phyloP scores from a whole-genome alignment of 108 stramenopile genomes.

The Mediolabrus comicus region DNA sequence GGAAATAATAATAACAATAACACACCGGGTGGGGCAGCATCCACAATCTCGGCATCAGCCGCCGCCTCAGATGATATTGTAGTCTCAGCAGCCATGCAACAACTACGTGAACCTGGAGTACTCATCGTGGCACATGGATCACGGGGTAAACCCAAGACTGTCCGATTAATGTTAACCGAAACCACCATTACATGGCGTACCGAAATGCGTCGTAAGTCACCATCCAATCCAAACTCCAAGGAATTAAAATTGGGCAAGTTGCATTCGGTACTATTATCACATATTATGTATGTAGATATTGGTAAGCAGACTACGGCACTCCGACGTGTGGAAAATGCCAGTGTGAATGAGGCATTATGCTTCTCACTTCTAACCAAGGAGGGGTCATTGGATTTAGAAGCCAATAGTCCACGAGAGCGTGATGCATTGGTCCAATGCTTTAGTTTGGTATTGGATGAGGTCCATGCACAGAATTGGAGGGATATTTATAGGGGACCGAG shows the following conservation, averaged over 20 bases:
- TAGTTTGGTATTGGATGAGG: constrained; percentile 82
- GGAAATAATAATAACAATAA: constrained; percentile 17
- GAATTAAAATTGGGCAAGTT: constrained; percentile 75
- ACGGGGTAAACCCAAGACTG: constrained; percentile 84
- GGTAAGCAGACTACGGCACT: constrained; percentile 87
- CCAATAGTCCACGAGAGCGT: constrained; percentile 72
- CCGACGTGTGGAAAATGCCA: constrained; percentile 80
- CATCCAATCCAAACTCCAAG: constrained; percentile 14
- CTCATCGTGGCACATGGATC: constrained; percentile 82
- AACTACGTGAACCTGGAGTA: constrained; percentile 60
- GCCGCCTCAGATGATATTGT: constrained; percentile 71
- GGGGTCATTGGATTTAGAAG: constrained; percentile 81
- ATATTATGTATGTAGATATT: constrained; percentile 89
- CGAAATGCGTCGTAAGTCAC: constrained; percentile 75
- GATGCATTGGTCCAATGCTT: constrained; percentile 86
- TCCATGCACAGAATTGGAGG: constrained; percentile 89
- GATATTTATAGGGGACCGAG: constrained; percentile 84
- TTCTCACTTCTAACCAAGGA: constrained; percentile 86
- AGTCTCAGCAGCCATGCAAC: constrained; percentile 83
- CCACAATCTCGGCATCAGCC: constrained; percentile 22
- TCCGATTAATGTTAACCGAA: constrained; percentile 77
- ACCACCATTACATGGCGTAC: constrained; percentile 82
- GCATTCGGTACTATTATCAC: constrained; percentile 80
- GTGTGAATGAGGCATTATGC: constrained; percentile 70
- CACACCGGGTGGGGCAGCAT: constrained; percentile 30